Evolutionary conservation across 768 basidiomycete genomes (phyloP).

Genomic region (Cyathus striatus): DNA sequence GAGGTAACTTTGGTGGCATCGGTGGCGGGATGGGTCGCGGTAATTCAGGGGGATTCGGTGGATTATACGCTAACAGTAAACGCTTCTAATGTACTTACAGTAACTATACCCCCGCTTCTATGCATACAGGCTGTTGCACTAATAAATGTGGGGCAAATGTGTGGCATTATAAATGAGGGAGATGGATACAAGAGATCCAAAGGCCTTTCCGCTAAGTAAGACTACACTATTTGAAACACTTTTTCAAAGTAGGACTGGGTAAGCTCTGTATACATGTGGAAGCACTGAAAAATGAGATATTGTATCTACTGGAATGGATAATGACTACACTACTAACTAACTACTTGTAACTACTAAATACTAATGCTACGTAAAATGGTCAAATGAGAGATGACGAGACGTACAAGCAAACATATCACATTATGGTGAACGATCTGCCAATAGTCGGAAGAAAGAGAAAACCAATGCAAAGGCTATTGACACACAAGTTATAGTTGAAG

Average conservation of each 20-base stretch:
- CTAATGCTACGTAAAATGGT: slow-evolving; percentile 49
- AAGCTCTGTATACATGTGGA: slow-evolving; percentile 7
- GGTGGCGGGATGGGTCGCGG: slow-evolving; percentile 11
- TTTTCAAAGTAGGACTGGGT: slow-evolving; percentile 3
- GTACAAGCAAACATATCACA: slow-evolving; percentile 1
- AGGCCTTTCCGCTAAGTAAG: background rate
- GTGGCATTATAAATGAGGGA: too few species aligned
- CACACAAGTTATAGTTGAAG: slow-evolving; percentile 1
- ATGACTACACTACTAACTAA: slow-evolving; percentile 38
- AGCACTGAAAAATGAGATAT: slow-evolving; percentile 8
- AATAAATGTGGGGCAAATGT: too few species aligned
- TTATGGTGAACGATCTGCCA: background rate
- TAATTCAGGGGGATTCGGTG: slow-evolving; percentile 18
- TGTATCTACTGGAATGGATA: slow-evolving; percentile 43
- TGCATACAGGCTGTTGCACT: too few species aligned
- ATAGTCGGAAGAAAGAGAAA: slow-evolving; percentile 6
- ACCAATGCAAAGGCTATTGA: slow-evolving; percentile 7
- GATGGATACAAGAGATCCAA: too few species aligned
- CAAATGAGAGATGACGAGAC: slow-evolving; percentile 19
- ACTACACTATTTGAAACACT: background rate
- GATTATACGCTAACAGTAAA: slow-evolving; percentile 31
- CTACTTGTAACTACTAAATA: slow-evolving; percentile 36
- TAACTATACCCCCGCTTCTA: too few species aligned
- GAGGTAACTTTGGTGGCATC: slow-evolving; percentile 22
- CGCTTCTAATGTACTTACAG: slow-evolving; percentile 27